These are phyloP conservation scores for Pleurotus citrinopileatus DNA, from an alignment of 768 basidiomycete species.

Conservation along the genomic window DNA sequence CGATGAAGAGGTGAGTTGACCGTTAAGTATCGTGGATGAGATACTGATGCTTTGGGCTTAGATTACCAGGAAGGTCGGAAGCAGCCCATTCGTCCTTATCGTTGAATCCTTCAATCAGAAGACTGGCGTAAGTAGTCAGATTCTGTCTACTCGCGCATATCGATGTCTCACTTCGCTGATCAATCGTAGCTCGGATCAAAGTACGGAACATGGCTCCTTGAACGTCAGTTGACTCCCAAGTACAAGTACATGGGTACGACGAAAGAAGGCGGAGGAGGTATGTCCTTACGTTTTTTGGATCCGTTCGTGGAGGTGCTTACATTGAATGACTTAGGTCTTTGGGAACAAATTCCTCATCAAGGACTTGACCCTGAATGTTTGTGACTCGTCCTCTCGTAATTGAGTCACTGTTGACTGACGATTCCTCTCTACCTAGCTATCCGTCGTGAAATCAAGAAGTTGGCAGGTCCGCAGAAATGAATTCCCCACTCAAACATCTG, in stretches of 20 bases:
- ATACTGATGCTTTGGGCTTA: slow-evolving; percentile 17
- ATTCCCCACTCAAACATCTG: background rate
- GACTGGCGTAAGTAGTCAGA: slow-evolving; percentile 59
- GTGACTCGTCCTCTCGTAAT: slow-evolving; percentile 22
- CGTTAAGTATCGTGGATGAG: slow-evolving; percentile 1
- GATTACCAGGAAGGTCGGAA: slow-evolving; percentile 68
- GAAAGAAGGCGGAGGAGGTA: slow-evolving; percentile 48
- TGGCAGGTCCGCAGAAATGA: slow-evolving; percentile 19
- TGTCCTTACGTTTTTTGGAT: background rate
- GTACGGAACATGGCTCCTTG: slow-evolving; percentile 84
- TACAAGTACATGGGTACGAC: slow-evolving; percentile 80
- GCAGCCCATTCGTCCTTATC: slow-evolving; percentile 75
- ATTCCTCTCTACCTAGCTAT: slow-evolving; percentile 34
- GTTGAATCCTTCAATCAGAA: slow-evolving; percentile 87
- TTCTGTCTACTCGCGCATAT: background rate
- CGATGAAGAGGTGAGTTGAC: slow-evolving; percentile 62
- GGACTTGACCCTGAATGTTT: slow-evolving; percentile 75
- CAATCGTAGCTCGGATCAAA: slow-evolving; percentile 64
- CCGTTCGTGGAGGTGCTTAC: slow-evolving; percentile 28
- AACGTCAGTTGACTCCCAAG: slow-evolving; percentile 75
- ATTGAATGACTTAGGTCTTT: slow-evolving; percentile 51
- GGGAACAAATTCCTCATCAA: slow-evolving; percentile 84
- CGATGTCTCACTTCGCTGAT: background rate
- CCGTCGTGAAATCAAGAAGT: slow-evolving; percentile 44
- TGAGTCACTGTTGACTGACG: background rate